Conservation (phyloP, 495 filamentous ascomycete species). For the Daldinia grandis region DNA sequence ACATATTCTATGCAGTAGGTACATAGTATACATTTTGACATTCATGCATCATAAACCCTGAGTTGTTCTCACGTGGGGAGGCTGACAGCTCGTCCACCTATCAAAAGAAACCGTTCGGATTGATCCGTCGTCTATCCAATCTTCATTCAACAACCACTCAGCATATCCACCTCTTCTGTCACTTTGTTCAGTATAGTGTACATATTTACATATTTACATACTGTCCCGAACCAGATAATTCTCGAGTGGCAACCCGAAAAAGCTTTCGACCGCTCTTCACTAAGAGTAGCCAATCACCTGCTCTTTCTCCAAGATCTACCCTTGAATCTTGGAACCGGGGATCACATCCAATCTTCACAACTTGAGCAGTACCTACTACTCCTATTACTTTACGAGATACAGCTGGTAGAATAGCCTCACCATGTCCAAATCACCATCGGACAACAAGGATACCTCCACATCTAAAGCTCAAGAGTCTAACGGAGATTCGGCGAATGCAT, state of each 20-base stretch:
- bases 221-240: not conserved
- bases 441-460: constrained; percentile 9
- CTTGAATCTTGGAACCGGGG: constrained; percentile 17
- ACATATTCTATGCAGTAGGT: too few species aligned
- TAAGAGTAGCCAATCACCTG: not conserved
- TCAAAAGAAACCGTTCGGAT: constrained; percentile 26
- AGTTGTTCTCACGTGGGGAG: constrained; percentile 34
- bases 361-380: constrained; percentile 7
- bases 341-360: constrained; percentile 17
- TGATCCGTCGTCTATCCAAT: constrained; percentile 11
- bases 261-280: not conserved
- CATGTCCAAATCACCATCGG: constrained; percentile 35
- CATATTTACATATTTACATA: too few species aligned
- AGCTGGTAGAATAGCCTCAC: constrained; percentile 9
- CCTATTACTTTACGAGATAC: not conserved
- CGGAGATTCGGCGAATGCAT: constrained; percentile 2
- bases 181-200: too few species aligned
- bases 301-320: constrained; percentile 20
- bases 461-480: constrained; percentile 19
- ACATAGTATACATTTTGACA: too few species aligned
- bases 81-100: constrained; percentile 25
- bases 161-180: constrained; percentile 10
- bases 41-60: not conserved
- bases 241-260: constrained; percentile 16
- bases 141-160: not conserved